phyloP scores from a whole-genome alignment of 73 alveolate species.

The Symbiodinium natans region DNA sequence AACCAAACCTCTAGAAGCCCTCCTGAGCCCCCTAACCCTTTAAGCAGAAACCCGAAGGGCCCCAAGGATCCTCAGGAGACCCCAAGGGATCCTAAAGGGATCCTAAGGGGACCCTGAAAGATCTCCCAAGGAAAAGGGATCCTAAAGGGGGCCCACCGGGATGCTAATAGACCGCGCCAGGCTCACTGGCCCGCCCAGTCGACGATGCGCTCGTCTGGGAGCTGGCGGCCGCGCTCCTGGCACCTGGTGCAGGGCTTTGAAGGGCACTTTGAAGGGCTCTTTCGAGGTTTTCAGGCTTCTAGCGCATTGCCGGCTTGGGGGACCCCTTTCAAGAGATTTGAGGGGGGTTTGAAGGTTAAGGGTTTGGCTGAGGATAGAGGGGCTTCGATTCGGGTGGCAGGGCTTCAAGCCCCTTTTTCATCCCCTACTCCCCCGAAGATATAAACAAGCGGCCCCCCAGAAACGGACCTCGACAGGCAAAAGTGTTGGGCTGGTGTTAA shows the following conservation, averaged over 20 bases:
- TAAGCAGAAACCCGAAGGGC: not conserved
- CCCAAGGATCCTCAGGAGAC: not conserved
- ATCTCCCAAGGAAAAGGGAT: not conserved
- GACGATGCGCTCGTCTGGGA: slow-evolving; percentile 70
- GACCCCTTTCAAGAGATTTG: too few relatives aligned
- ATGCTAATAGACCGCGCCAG: slow-evolving; percentile 8
- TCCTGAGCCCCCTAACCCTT: not conserved
- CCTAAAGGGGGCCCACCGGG: too few relatives aligned
- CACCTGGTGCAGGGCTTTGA: slow-evolving; percentile 41
- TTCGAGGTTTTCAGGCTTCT: not conserved
- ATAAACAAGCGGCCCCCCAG: too few relatives aligned
- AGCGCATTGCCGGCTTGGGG: not conserved
- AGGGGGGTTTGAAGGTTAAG: too few relatives aligned
- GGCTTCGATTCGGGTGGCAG: too few relatives aligned
- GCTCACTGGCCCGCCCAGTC: slow-evolving; percentile 79
- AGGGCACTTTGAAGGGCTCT: not conserved
- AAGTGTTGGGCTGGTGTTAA: too few relatives aligned
- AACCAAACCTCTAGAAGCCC: not conserved
- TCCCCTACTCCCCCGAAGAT: too few relatives aligned
- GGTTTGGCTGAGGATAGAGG: too few relatives aligned
- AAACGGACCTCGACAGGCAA: too few relatives aligned
- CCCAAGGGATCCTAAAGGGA: not conserved
- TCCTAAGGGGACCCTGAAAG: not conserved
- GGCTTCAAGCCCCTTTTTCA: too few relatives aligned
- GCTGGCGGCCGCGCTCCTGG: slow-evolving; percentile 32